Evolutionary conservation across 2,329 filamentous ascomycete species (phyloP).

Genomic region (Ophiostoma ulmi): DNA sequence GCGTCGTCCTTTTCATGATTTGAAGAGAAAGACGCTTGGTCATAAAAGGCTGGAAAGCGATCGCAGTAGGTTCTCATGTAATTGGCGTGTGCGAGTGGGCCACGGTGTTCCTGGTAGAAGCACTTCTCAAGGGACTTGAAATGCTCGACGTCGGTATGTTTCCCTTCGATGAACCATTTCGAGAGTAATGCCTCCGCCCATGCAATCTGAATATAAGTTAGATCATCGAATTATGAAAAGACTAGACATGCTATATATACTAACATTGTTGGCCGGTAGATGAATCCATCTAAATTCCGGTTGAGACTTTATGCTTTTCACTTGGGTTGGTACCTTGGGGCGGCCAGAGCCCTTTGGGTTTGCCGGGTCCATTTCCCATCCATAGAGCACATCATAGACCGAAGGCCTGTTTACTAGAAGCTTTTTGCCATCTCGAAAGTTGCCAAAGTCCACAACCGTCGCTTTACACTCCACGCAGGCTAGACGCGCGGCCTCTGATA

Average conservation of each 20-base stretch:
- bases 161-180: conserved; percentile 60
- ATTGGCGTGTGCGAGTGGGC: conserved; percentile 52
- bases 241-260: conserved; percentile 27
- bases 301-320: conserved; percentile 42
- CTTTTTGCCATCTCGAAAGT: conserved; percentile 37
- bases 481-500: conserved; percentile 38
- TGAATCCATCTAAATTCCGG: conserved; percentile 51
- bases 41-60: conserved; percentile 37
- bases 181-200: conserved; percentile 61
- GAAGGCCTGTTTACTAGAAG: conserved; percentile 45
- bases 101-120: conserved; percentile 58
- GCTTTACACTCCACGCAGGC: conserved; percentile 48
- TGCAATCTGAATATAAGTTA: conserved; percentile 39
- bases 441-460: conserved; percentile 49
- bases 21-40: conserved; percentile 27
- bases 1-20: conserved; percentile 30
- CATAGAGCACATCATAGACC: conserved; percentile 50
- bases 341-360: conserved; percentile 33
- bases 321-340: conserved; percentile 43
- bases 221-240: conserved; percentile 25
- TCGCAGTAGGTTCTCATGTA: conserved; percentile 59
- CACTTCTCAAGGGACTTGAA: conserved; percentile 59
- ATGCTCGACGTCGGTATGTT: conserved; percentile 55
- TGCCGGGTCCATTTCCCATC: conserved; percentile 40
- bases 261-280: conserved; percentile 48